phyloP scores from a whole-genome alignment of 768 basidiomycete genomes.

The Leccinellum luteum region DNA sequence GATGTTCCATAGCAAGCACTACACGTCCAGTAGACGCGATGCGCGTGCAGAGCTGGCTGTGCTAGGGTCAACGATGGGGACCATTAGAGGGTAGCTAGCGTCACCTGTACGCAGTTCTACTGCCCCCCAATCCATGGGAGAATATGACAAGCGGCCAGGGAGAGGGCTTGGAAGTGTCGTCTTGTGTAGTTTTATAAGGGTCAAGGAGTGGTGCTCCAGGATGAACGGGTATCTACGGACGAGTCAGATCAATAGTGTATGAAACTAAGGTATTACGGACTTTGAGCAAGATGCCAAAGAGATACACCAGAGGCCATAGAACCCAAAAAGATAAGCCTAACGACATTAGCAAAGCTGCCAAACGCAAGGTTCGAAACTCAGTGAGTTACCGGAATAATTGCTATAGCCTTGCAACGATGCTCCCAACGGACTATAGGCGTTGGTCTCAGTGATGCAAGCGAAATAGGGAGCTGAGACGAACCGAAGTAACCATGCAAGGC shows the following conservation, averaged over 20 bases:
- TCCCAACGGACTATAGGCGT: slow-evolving; percentile 35
- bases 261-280: slow-evolving; percentile 28
- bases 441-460: slow-evolving; percentile 1
- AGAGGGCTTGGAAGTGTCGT: slow-evolving; percentile 13
- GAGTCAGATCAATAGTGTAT: background rate
- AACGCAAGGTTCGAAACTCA: background rate
- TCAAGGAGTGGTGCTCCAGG: slow-evolving; percentile 52
- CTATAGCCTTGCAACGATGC: slow-evolving; percentile 48
- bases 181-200: slow-evolving; percentile 2
- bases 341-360: background rate
- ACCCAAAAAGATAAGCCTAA: slow-evolving; percentile 29
- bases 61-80: background rate
- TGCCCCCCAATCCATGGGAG: slow-evolving; percentile 81
- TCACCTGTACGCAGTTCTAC: slow-evolving; percentile 66
- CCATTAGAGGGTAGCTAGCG: background rate
- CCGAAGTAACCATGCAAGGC: slow-evolving; percentile 59
- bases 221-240: slow-evolving; percentile 53
- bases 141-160: slow-evolving; percentile 82
- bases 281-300: slow-evolving; percentile 49
- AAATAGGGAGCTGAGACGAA: slow-evolving; percentile 26
- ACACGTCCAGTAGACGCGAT: slow-evolving; percentile 78
- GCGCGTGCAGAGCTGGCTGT: slow-evolving; percentile 65
- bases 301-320: slow-evolving; percentile 46
- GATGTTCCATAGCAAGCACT: slow-evolving; percentile 80
- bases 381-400: slow-evolving; percentile 44